Evolutionary conservation across 345 rosid genomes (phyloP).

Genomic region (Populus deltoides): DNA sequence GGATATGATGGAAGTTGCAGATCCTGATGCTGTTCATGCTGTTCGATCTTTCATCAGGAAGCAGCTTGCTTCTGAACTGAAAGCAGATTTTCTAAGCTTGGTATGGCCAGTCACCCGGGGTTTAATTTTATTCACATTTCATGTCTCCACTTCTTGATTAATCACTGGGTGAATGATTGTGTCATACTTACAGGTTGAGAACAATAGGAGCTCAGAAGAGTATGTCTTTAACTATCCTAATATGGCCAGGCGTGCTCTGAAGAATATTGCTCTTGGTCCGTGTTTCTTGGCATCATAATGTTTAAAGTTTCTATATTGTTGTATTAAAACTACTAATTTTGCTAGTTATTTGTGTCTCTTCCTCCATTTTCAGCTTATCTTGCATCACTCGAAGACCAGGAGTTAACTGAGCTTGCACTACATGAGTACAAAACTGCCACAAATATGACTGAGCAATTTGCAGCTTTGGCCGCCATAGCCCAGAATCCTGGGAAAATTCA

Average conservation of each 20-base stretch:
- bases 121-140: neutral
- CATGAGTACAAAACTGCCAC: conserved; percentile 73
- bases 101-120: conserved; percentile 34
- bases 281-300: conserved; percentile 4
- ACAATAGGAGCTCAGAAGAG: conserved; percentile 67
- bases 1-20: conserved; percentile 99
- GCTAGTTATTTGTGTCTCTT: conserved; percentile 1
- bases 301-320: neutral
- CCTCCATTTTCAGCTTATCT: conserved; percentile 59
- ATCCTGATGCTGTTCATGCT: conserved; percentile 95
- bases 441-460: conserved; percentile 90
- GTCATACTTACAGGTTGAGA: conserved; percentile 50
- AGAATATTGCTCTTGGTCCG: conserved; percentile 81
- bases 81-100: conserved; percentile 62
- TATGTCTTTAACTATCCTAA: conserved; percentile 77
- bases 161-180: conserved; percentile 3
- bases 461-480: conserved; percentile 84
- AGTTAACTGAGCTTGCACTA: conserved; percentile 49
- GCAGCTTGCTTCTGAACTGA: conserved; percentile 84
- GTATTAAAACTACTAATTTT: neutral
- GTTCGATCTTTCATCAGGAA: conserved; percentile 82
- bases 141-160: neutral
- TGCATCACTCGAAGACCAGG: conserved; percentile 73
- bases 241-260: conserved; percentile 85
- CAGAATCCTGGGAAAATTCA: conserved; percentile 76